A percentile compares a stretch with the other conserved stretches of the same genome.
These are phyloP conservation scores for Asterella californica DNA, from an alignment of 225 moss, liverwort and hornwort genomes.

Conservation along the genomic window DNA sequence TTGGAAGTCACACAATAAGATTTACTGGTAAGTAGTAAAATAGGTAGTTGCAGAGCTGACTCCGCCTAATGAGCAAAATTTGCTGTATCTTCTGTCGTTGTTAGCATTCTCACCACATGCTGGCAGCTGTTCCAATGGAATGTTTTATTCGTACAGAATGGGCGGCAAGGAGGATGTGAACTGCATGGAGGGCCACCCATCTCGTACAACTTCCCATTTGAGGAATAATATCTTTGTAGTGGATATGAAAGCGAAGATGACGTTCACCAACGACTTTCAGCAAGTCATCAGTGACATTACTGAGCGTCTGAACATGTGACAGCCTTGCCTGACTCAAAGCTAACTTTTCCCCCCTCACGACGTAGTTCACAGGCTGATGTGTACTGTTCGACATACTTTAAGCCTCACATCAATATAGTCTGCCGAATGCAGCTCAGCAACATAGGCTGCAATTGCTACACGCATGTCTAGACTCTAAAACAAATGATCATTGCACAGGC, in stretches of 20 bases:
- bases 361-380: not conserved
- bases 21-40: no score
- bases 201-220: not conserved
- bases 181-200: not conserved
- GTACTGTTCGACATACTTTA: not conserved
- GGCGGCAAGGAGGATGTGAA: not conserved
- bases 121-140: not conserved
- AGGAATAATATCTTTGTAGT: not conserved
- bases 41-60: no score
- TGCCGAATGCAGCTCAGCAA: not conserved
- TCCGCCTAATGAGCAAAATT: not conserved
- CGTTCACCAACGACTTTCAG: not conserved
- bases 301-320: not conserved
- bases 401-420: not conserved
- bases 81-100: not conserved
- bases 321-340: not conserved
- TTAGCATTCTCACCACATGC: not conserved
- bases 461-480: not conserved
- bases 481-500: not conserved
- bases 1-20: no score
- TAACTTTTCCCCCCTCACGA: not conserved
- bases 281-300: not conserved
- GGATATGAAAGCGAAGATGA: not conserved
- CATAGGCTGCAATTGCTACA: not conserved
- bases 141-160: not conserved